These are phyloP conservation scores for Saccharomycopsis phalli DNA, from an alignment of 1,139 yeast species.

Conservation along the genomic window DNA sequence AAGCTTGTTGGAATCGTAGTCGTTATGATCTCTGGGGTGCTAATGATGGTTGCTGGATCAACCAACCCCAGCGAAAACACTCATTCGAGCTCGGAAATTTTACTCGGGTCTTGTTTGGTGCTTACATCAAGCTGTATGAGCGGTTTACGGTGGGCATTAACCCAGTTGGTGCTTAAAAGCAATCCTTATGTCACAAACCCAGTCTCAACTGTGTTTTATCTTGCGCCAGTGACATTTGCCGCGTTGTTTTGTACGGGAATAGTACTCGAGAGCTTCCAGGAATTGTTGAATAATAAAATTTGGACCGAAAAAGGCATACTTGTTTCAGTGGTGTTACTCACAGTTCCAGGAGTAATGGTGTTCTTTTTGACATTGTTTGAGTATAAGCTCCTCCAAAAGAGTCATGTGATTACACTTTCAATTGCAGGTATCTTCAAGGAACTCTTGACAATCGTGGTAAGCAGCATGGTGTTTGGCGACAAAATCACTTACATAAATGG, in stretches of 20 bases:
- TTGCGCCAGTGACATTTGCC: slow-evolving; percentile 77
- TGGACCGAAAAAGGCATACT: slow-evolving; percentile 54
- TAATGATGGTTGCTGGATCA: slow-evolving; percentile 63
- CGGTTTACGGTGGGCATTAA: slow-evolving; percentile 91
- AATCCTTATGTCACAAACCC: slow-evolving; percentile 62
- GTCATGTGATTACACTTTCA: slow-evolving; percentile 78
- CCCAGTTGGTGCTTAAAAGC: slow-evolving; percentile 67
- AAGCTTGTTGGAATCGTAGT: slow-evolving; percentile 58
- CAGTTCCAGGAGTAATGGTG: slow-evolving; percentile 80
- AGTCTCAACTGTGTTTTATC: slow-evolving; percentile 68
- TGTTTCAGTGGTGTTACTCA: slow-evolving; percentile 47
- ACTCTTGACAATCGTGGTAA: slow-evolving; percentile 65
- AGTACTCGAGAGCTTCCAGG: slow-evolving; percentile 53
- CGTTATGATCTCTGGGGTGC: slow-evolving; percentile 74
- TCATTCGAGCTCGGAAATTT: slow-evolving; percentile 12
- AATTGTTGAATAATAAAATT: slow-evolving; percentile 44
- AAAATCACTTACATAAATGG: slow-evolving; percentile 54
- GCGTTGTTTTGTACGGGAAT: slow-evolving; percentile 53
- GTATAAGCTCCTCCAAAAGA: slow-evolving; percentile 69
- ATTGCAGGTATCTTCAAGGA: slow-evolving; percentile 93
- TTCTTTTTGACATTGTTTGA: slow-evolving; percentile 88
- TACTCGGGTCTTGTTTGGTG: slow-evolving; percentile 64
- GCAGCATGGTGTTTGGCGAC: slow-evolving; percentile 71
- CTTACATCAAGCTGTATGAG: slow-evolving; percentile 71
- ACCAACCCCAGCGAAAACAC: neutral